A percentile compares a stretch with the other conserved stretches of the same genome.
Evolutionary conservation across 345 rosid genomes (phyloP).

Genomic region (Citrus cavaleriei): DNA sequence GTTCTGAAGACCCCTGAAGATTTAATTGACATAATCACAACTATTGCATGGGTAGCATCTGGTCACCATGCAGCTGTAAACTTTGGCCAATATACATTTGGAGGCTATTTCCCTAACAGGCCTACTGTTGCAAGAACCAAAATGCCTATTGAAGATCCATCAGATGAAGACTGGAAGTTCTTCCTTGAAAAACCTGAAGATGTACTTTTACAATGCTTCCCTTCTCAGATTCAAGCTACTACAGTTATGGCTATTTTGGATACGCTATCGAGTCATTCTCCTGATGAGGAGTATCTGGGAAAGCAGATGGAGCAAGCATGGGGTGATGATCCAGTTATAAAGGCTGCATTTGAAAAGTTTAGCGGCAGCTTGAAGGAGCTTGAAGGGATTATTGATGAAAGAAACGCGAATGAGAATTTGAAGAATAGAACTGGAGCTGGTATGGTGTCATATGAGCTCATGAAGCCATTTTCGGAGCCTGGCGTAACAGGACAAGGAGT

Average conservation of each 20-base stretch:
- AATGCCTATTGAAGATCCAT: conserved; percentile 44
- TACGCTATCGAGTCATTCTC: conserved; percentile 40
- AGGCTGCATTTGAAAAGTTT: conserved; percentile 36
- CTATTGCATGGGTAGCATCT: conserved; percentile 38
- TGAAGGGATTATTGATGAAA: conserved; percentile 35
- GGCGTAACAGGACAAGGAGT: conserved; percentile 50
- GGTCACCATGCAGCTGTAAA: conserved; percentile 51
- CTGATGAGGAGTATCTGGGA: conserved; percentile 57
- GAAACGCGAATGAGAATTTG: conserved; percentile 21
- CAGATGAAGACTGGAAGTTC: conserved; percentile 27
- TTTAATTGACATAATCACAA: conserved; percentile 6
- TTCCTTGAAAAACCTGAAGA: conserved; percentile 39
- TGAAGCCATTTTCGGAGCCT: conserved; percentile 41
- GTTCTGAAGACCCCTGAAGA: conserved; percentile 12
- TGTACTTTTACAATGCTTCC: conserved; percentile 36
- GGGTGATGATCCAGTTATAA: conserved; percentile 24
- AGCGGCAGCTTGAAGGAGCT: conserved; percentile 30
- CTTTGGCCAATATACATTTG: conserved; percentile 35
- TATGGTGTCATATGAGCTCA: conserved; percentile 35
- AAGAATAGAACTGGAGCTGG: conserved; percentile 46
- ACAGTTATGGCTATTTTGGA: conserved; percentile 40
- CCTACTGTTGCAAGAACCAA: conserved; percentile 36
- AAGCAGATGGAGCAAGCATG: conserved; percentile 29
- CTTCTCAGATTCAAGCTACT: conserved; percentile 49
- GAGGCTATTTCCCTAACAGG: conserved; percentile 39